A percentile compares a stretch with the other conserved stretches of the same genome.
Evolutionary conservation across 2,329 filamentous ascomycete species (phyloP).

Genomic region (Fusarium tricinctum): DNA sequence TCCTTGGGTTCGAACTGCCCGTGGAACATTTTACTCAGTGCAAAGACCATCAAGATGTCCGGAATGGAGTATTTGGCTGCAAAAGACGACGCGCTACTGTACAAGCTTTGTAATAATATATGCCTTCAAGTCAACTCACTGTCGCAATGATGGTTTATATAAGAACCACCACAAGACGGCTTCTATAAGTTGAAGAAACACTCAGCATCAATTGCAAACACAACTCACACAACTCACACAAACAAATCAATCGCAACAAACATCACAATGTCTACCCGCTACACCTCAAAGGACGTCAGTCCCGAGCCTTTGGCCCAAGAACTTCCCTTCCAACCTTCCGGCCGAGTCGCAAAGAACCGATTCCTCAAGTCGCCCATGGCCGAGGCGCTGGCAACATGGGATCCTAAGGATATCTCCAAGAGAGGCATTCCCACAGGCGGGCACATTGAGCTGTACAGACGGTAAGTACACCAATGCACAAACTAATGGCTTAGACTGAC

Average conservation of each 20-base stretch:
- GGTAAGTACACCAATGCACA: slow-evolving; percentile 60
- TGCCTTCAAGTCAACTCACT: neutral
- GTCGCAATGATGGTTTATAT: slow-evolving; percentile 1
- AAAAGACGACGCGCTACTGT: neutral
- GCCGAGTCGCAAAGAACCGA: slow-evolving; percentile 70
- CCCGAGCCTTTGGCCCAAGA: slow-evolving; percentile 57
- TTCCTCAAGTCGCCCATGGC: slow-evolving; percentile 78
- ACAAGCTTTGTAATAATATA: neutral
- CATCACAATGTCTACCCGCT: slow-evolving; percentile 37
- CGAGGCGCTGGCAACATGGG: slow-evolving; percentile 73
- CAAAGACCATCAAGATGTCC: neutral
- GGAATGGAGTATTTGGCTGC: neutral
- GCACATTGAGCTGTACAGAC: slow-evolving; percentile 68
- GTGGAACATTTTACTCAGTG: neutral
- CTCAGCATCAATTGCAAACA: slow-evolving; percentile 3
- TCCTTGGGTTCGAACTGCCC: neutral
- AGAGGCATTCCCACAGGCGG: slow-evolving; percentile 61
- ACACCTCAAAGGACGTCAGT: slow-evolving; percentile 35
- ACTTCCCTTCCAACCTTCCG: slow-evolving; percentile 60
- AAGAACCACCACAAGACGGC: neutral
- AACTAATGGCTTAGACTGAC: neutral
- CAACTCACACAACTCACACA: too few relatives aligned
- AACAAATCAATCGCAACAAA: neutral
- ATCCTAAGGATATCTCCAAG: slow-evolving; percentile 63
- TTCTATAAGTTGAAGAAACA: neutral